phyloP scores from a whole-genome alignment of 345 rosid genomes.

The Camelina sativa region DNA sequence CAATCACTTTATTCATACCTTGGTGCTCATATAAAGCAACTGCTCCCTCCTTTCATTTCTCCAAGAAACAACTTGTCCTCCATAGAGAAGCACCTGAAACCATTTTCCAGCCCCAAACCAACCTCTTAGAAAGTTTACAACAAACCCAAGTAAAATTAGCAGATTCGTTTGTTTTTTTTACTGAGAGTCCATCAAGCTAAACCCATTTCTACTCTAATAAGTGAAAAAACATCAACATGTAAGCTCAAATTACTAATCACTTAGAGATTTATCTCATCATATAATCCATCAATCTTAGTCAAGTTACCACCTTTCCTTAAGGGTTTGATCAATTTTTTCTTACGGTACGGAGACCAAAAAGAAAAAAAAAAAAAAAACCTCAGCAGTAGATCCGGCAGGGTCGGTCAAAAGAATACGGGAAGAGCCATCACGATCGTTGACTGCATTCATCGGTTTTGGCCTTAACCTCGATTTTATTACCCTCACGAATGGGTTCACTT shows the following conservation, averaged over 20 bases:
- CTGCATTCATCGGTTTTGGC: constrained; percentile 62
- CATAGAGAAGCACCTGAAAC: constrained; percentile 83
- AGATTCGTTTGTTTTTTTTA: background rate
- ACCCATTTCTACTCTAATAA: background rate
- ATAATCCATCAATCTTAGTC: background rate
- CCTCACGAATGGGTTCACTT: constrained; percentile 67
- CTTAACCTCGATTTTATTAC: constrained; percentile 47
- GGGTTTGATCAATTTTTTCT: background rate
- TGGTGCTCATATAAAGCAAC: constrained; percentile 81
- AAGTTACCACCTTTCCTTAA: background rate
- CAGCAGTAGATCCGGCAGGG: constrained; percentile 77
- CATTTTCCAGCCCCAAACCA: constrained; percentile 7
- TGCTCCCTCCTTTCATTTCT: constrained; percentile 81
- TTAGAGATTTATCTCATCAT: background rate
- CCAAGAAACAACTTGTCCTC: constrained; percentile 95
- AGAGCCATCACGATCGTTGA: constrained; percentile 62
- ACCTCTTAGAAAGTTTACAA: background rate
- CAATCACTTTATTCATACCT: constrained; percentile 48
- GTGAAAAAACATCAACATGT: background rate
- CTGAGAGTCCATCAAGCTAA: constrained; percentile 21
- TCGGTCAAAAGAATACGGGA: constrained; percentile 70
- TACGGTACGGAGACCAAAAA: no score
- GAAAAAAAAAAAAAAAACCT: constrained; percentile 47
- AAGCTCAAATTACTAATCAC: background rate
- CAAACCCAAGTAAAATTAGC: background rate